A percentile compares a stretch with the other conserved stretches of the same genome.
Conservation (phyloP, 2,329 filamentous ascomycete species). For the Aureobasidium musti region DNA sequence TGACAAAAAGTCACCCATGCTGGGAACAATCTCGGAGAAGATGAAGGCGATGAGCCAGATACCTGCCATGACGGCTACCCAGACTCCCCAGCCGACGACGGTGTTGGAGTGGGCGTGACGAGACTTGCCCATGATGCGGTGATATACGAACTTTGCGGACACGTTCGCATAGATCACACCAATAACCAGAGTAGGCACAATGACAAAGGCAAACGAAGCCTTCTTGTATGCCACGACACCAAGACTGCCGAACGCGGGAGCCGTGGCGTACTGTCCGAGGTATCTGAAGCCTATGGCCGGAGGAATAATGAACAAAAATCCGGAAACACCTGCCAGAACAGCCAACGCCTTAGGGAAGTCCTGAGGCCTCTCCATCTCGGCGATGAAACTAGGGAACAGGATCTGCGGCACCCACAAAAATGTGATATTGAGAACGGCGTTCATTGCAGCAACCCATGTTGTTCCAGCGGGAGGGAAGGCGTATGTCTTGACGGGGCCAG, state of each 20-base stretch:
- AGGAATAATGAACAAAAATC: slow-evolving; percentile 54
- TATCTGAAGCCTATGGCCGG: slow-evolving; percentile 54
- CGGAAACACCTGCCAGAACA: slow-evolving; percentile 49
- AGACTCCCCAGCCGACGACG: slow-evolving; percentile 51
- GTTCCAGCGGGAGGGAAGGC: slow-evolving; percentile 52
- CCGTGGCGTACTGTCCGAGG: slow-evolving; percentile 54
- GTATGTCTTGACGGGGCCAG: slow-evolving; percentile 50
- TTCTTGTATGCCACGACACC: slow-evolving; percentile 52
- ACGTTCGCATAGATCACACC: slow-evolving; percentile 56
- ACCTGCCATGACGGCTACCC: slow-evolving; percentile 46
- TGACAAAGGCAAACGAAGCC: slow-evolving; percentile 54
- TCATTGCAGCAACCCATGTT: slow-evolving; percentile 53
- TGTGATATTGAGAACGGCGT: slow-evolving; percentile 52
- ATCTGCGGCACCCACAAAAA: slow-evolving; percentile 57
- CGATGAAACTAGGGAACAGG: slow-evolving; percentile 55
- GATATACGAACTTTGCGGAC: slow-evolving; percentile 52
- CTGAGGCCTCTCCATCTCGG: slow-evolving; percentile 54
- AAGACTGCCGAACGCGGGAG: slow-evolving; percentile 53
- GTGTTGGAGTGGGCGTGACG: slow-evolving; percentile 53
- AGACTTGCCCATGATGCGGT: slow-evolving; percentile 48
- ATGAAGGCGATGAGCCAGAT: slow-evolving; percentile 52
- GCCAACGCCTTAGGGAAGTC: slow-evolving; percentile 56
- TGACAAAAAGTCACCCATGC: slow-evolving; percentile 55
- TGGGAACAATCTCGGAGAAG: slow-evolving; percentile 53
- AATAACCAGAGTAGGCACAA: slow-evolving; percentile 54